Evolutionary conservation across 2,329 filamentous ascomycete genomes (phyloP), one percentile per base, ranked within the genome.

Genomic region (Aspergillus carbonarius): DNA sequence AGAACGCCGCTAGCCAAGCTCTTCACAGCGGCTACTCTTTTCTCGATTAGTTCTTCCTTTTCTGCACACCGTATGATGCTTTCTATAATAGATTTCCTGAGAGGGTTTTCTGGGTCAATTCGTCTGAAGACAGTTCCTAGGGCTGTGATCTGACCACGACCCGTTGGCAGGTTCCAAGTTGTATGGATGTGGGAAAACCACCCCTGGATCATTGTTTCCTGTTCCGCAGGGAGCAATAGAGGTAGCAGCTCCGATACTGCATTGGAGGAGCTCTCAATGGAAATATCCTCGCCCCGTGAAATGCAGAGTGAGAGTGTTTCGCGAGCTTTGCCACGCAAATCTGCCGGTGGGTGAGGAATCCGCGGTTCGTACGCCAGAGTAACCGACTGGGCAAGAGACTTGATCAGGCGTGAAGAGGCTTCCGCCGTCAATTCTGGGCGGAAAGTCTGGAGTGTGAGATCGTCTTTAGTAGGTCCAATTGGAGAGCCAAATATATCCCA

Each of bases 371-470:
- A 60, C 9, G 59, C 39, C 8, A 58, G 55, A 23, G 57, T 55
- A 30, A 58, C 66, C n/a, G 71, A 65, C 13, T 59, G 68, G 51
- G 75, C 68, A 55, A 79, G 72, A 4, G 76, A 75, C 17, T 68
- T 69, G 23, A 79, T 68, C 13, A 79, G 66, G 44, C 68, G 67
- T n/a, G 75, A 74, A 12, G 69, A 69, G 20, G 74, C 76, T 63
- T 79, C 77, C 9, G 75, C 74, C 10, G 72, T 78, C 42, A 79
- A 60, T 55, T 79, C 75, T 0, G 77, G 76, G 3, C 77, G 74
- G 37, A 70, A 70, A 12, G 66, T 68, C 52, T 75, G 71, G 49
- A 74, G 70, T 1, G 76, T 78, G 34, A 79, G 60, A 57, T 77
- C 73, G 9, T 77, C 71, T 55, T 72, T 70, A 1, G 70, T 72